These are phyloP conservation scores for Thymus quinquecostatus DNA, from an alignment of 257 asterid species.

Conservation along the genomic window DNA sequence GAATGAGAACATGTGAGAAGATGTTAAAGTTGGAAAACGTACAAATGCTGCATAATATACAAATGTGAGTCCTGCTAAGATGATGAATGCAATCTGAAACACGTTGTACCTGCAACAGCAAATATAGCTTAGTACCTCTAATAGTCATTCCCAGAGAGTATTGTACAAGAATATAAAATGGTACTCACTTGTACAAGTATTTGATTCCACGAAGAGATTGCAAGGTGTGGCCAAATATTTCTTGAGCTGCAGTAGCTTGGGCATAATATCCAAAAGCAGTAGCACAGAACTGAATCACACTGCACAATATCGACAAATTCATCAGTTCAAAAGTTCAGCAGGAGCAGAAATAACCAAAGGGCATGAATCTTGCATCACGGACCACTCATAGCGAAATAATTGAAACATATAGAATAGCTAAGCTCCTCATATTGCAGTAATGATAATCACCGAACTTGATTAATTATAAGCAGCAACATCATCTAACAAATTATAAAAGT, in stretches of 20 bases:
- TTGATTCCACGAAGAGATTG: conserved; percentile 98
- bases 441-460: conserved; percentile 9
- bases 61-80: conserved; percentile 91
- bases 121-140: conserved; percentile 11
- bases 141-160: neutral
- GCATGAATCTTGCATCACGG: neutral
- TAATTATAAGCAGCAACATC: neutral
- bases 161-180: neutral
- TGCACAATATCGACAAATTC: conserved; percentile 43
- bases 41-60: conserved; percentile 88
- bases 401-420: conserved; percentile 2
- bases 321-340: conserved; percentile 21
- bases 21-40: conserved; percentile 37
- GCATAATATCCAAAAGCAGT: conserved; percentile 96
- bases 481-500: neutral
- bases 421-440: neutral
- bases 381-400: conserved; percentile 12
- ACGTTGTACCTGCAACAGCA: conserved; percentile 79
- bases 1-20: neutral
- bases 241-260: conserved; percentile 99
- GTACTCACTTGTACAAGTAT: conserved; percentile 89
- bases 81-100: conserved; percentile 89
- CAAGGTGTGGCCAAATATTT: conserved; percentile 95
- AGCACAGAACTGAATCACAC: conserved; percentile 98
- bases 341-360: conserved; percentile 19